Base-by-base conservation (phyloP, 1,284 basidiomycete genomes). In the Hemileia vastatrix region DNA sequence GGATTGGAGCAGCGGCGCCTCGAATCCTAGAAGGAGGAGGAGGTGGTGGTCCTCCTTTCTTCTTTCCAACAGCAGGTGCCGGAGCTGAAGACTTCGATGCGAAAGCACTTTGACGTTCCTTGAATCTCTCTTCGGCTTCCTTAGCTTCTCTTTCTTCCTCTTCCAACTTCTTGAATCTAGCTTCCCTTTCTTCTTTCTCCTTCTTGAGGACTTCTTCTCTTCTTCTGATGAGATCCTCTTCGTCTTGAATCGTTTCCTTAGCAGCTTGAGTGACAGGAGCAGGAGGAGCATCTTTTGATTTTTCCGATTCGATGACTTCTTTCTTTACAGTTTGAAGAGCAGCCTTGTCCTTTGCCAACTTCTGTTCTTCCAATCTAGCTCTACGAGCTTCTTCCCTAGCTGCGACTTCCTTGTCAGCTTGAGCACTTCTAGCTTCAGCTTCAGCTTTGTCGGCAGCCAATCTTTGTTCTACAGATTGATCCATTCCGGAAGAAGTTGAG, bases 191-290 rank as follows among this genome's bases (percentile, higher is more conserved):
- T 2, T 82, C 75, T 53, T 82, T 81, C 70, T 89, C 87, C 62
- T 87, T 80, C 65, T 87, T 85, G 65, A 86, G 85, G 1, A 86
- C 86, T 70, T 87, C 86, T 69, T 81, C 82, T 52, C 62, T 52
- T 73, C 91, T 88, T 0, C 87, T 87, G 45, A 80, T 78, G 53
- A 80, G 80, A 0, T 82, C 83, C 72, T 86, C 87, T 74, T 89
- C 88, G 71, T 90, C 90, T 0, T 87, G 89, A 18, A 68, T 68
- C 5, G 70, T 57, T 51, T 68, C 67, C 8, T 67, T n/a, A n/a
- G n/a, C 65, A 43, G 65, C 65, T 11, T 45, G 59, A 48, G 49
- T 65, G 64, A 66, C 67, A 23, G 67, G 65, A 9, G 33, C 15
- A 6, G 57, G 21, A 31, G 64, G 55, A 18, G 43, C 33, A 5